Conservation (phyloP, 2,329 filamentous ascomycete species). For the Claviceps fusiformis region DNA sequence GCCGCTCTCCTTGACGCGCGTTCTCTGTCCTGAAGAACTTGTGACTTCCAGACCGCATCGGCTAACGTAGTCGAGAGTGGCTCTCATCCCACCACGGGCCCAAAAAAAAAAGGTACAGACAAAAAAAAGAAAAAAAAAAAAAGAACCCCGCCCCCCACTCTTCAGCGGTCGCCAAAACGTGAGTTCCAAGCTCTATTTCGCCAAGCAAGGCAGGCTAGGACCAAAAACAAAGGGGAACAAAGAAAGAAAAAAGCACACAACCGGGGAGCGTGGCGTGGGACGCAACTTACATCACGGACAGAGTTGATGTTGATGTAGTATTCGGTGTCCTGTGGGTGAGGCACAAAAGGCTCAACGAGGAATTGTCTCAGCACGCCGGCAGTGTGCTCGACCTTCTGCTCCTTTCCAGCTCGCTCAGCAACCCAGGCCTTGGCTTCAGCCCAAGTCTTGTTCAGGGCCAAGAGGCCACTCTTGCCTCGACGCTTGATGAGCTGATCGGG, state of each 20-base stretch:
- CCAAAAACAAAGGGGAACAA: too few species aligned
- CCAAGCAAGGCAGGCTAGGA: background rate
- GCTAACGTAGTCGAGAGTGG: too few species aligned
- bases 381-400: slow-evolving; percentile 83
- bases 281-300: slow-evolving; percentile 81
- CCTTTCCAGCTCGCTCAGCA: slow-evolving; percentile 80
- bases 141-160: background rate
- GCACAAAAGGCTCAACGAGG: slow-evolving; percentile 96
- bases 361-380: slow-evolving; percentile 85
- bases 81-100: too few species aligned
- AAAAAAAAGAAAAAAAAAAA: background rate
- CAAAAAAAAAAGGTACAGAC: too few species aligned
- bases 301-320: slow-evolving; percentile 99
- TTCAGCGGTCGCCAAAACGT: background rate
- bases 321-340: slow-evolving; percentile 87
- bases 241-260: slow-evolving; percentile 7
- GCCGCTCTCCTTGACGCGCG: too few species aligned
- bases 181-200: background rate
- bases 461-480: slow-evolving; percentile 94
- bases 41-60: too few species aligned
- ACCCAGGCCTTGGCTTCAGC: slow-evolving; percentile 88
- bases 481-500: slow-evolving; percentile 99
- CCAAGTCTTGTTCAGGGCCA: slow-evolving; percentile 97
- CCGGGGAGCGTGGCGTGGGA: too few species aligned
- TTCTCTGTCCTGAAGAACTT: too few species aligned